Percentiles rank a stretch among this genome's conserved stretches.
Evolutionary conservation across 2,329 filamentous ascomycete species (phyloP).

Genomic region (Cercospora sesami): DNA sequence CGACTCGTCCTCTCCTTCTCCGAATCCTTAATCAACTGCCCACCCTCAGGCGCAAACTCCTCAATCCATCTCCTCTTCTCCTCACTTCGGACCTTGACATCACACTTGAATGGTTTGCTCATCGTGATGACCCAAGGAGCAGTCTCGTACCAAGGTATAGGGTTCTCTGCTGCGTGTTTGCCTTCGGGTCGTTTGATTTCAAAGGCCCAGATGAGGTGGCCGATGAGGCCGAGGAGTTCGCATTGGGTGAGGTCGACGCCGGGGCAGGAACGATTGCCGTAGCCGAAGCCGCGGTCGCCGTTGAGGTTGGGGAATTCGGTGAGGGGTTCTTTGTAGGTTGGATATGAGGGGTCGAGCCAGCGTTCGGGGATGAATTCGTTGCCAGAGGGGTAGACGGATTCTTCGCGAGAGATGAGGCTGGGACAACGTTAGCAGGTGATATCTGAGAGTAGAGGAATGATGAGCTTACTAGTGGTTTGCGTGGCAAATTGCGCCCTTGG

Average conservation of each 20-base stretch:
- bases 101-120: constrained; percentile 37
- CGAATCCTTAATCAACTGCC: constrained; percentile 30
- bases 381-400: constrained; percentile 34
- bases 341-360: constrained; percentile 38
- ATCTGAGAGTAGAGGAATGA: neutral
- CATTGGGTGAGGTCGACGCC: constrained; percentile 38
- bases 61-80: constrained; percentile 36
- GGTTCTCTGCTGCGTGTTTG: constrained; percentile 27
- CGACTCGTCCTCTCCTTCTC: constrained; percentile 25
- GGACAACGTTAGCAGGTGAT: constrained; percentile 12
- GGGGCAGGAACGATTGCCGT: constrained; percentile 40
- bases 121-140: constrained; percentile 41
- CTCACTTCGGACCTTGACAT: constrained; percentile 35
- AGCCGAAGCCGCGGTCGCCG: constrained; percentile 39
- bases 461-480: constrained; percentile 39
- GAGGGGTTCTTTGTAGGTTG: constrained; percentile 41
- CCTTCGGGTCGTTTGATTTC: constrained; percentile 35
- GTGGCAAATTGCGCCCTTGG: constrained; percentile 41
- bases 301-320: constrained; percentile 40
- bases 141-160: constrained; percentile 39
- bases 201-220: constrained; percentile 37
- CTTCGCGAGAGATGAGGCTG: constrained; percentile 38
- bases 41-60: constrained; percentile 30
- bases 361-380: constrained; percentile 39
- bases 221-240: constrained; percentile 37